phyloP scores from a whole-genome alignment of 2,329 filamentous ascomycete species.

The Neonectria magnoliae region DNA sequence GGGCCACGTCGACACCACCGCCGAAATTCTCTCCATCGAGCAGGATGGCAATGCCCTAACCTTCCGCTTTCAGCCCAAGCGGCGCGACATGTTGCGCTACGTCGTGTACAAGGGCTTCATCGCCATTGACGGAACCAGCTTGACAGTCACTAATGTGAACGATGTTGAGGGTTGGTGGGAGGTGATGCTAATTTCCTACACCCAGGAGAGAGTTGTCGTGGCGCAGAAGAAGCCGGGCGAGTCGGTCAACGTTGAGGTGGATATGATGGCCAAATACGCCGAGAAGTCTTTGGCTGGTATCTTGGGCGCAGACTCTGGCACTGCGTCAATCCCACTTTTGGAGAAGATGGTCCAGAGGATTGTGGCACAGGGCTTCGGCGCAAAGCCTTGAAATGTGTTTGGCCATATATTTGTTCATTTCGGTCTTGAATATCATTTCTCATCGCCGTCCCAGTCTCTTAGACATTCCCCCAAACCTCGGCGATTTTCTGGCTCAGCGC shows the following conservation, averaged over 20 bases:
- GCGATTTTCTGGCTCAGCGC: slow-evolving; percentile 74
- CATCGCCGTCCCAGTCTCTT: slow-evolving; percentile 32
- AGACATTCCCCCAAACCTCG: slow-evolving; percentile 73
- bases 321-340: slow-evolving; percentile 65
- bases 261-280: slow-evolving; percentile 86
- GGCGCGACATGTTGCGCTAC: slow-evolving; percentile 78
- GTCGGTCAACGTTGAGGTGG: slow-evolving; percentile 90
- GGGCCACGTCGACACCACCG: slow-evolving; percentile 93
- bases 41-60: slow-evolving; percentile 92
- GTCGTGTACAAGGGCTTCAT: slow-evolving; percentile 97
- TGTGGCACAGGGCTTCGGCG: slow-evolving; percentile 70
- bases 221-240: slow-evolving; percentile 82
- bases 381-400: slow-evolving; percentile 35
- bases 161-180: slow-evolving; percentile 87
- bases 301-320: slow-evolving; percentile 67
- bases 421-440: slow-evolving; percentile 37
- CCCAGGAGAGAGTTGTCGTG: slow-evolving; percentile 89
- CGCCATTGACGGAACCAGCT: slow-evolving; percentile 90
- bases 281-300: slow-evolving; percentile 85
- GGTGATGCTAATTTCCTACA: slow-evolving; percentile 98
- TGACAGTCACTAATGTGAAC: slow-evolving; percentile 89
- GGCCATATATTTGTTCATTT: slow-evolving; percentile 22
- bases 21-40: slow-evolving; percentile 75
- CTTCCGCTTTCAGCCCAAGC: slow-evolving; percentile 80
- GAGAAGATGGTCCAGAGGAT: slow-evolving; percentile 79